Evolutionary conservation across 805 yeast species (phyloP), one percentile per base, ranked within the genome.

Genomic region (Schwanniomyces pseudopolymorphus): DNA sequence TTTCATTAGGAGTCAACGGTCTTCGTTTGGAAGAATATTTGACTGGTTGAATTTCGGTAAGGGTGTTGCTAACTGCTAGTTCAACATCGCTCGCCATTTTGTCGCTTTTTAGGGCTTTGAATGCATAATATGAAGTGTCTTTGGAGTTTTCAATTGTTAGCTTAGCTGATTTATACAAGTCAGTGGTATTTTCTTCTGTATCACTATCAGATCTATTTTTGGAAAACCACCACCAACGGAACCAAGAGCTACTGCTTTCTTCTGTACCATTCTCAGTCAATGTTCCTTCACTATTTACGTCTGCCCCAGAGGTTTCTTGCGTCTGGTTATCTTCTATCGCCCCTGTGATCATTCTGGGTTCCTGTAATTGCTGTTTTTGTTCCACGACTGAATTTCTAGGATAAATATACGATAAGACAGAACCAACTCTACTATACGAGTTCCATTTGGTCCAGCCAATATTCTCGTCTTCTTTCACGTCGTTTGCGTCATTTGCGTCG

Each of bases 1-100:
- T 49, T 54, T 72, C 75, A 39, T 60, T 63, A 4, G 72, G 70
- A 6, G 62, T 54, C 2, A 69, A 39, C 0, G 76, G 76, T 17
- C 61, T 56, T 39, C 61, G 66, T 31, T 56, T 60, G 33, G 58
- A 52, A 33, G 58, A 59, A 48, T 64, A 68, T 39, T 50, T 54
- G 1, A 70, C 74, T 3, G 77, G 77, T 24, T 51, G 57, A 1
- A 37, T 26, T 44, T 67, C 68, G 2, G 74, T 61, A 5, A 51
- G 43, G 2, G 76, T 70, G 11, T 62, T 69, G 39, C 55, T 47
- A 1, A 72, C 77, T 1, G 73, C 63, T 33, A 72, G 46, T 43
- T 68, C 72, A 21, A 56, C 53, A 26, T 56, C 59, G 25, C 54
- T 47, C 3, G 45, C 36, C 5, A 19, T 33, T 10, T 20, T 39